These are phyloP conservation scores for Rhodosporidiobolus odoratus DNA, from an alignment of 768 basidiomycete species.

Conservation along the genomic window DNA sequence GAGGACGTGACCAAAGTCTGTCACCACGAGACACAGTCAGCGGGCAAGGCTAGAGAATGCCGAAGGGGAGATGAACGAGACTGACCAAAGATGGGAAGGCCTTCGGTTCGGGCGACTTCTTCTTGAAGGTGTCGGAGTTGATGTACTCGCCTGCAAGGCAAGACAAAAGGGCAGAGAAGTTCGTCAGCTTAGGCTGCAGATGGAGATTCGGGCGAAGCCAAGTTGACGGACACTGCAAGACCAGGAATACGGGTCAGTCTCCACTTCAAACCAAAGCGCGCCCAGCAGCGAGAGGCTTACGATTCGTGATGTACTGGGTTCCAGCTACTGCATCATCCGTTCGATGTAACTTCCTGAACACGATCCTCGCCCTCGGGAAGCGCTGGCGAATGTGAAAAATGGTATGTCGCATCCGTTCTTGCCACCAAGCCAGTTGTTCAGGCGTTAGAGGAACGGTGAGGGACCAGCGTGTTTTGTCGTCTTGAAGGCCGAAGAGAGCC, in stretches of 20 bases:
- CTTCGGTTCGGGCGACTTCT: conserved; percentile 26
- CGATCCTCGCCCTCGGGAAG: conserved; percentile 28
- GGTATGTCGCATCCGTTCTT: conserved; percentile 32
- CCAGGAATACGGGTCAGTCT: neutral
- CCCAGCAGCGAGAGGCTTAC: conserved; percentile 2
- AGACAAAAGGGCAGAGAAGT: neutral
- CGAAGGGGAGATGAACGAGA: neutral
- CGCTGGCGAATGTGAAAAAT: conserved; percentile 31
- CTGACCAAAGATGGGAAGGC: conserved; percentile 34
- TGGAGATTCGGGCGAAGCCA: too few relatives aligned
- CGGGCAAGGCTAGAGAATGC: neutral
- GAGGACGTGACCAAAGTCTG: conserved; percentile 32
- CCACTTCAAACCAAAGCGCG: neutral
- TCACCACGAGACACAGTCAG: too few relatives aligned
- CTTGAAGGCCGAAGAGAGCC: conserved; percentile 37
- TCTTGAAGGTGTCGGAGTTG: conserved; percentile 37
- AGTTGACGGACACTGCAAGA: conserved; percentile 13
- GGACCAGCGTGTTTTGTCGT: conserved; percentile 34
- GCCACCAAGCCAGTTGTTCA: conserved; percentile 39
- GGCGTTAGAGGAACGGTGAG: conserved; percentile 32
- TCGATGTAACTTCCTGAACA: conserved; percentile 35
- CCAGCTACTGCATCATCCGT: conserved; percentile 31
- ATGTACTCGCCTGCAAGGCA: conserved; percentile 22
- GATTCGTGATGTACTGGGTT: conserved; percentile 39
- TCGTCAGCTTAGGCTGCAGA: neutral